Percentiles rank a stretch among this genome's conserved stretches.
Conservation (phyloP, 352 stramenopile genomes). For the Phytophthora litchii region DNA sequence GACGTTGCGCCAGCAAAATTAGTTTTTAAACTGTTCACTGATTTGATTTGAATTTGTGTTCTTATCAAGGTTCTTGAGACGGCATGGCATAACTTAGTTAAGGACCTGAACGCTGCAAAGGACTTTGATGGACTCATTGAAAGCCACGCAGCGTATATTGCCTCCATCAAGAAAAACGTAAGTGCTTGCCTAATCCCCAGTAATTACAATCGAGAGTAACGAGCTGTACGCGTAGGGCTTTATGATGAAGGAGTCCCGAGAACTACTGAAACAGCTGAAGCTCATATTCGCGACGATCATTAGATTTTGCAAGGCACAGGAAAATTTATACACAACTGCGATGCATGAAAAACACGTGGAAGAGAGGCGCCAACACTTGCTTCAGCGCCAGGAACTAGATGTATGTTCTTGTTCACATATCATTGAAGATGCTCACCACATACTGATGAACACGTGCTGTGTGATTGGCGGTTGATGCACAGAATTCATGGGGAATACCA, state of each 20-base stretch:
- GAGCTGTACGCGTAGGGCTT: conserved; percentile 60
- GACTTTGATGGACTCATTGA: conserved; percentile 96
- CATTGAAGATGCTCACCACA: background rate
- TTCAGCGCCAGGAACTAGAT: conserved; percentile 56
- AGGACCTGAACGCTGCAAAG: conserved; percentile 88
- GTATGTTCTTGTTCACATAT: conserved; percentile 21
- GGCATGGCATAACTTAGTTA: conserved; percentile 94
- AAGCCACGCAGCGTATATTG: conserved; percentile 96
- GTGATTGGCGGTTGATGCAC: conserved; percentile 1
- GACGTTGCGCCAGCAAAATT: background rate
- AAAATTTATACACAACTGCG: conserved; percentile 80
- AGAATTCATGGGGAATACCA: conserved; percentile 68
- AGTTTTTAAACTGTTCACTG: background rate
- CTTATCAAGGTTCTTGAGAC: conserved; percentile 84
- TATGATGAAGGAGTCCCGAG: conserved; percentile 78
- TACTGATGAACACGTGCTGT: background rate
- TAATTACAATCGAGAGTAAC: conserved; percentile 1
- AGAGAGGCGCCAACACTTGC: conserved; percentile 53
- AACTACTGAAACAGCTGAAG: conserved; percentile 80
- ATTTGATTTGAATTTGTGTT: background rate
- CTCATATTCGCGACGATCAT: conserved; percentile 85
- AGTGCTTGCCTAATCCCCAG: conserved; percentile 2
- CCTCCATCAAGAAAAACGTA: conserved; percentile 89
- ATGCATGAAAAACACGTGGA: conserved; percentile 75
- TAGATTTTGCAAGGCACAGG: conserved; percentile 81